Evolutionary conservation across 2,329 filamentous ascomycete genomes (phyloP).

Genomic region (Pestalotiopsis sp.): DNA sequence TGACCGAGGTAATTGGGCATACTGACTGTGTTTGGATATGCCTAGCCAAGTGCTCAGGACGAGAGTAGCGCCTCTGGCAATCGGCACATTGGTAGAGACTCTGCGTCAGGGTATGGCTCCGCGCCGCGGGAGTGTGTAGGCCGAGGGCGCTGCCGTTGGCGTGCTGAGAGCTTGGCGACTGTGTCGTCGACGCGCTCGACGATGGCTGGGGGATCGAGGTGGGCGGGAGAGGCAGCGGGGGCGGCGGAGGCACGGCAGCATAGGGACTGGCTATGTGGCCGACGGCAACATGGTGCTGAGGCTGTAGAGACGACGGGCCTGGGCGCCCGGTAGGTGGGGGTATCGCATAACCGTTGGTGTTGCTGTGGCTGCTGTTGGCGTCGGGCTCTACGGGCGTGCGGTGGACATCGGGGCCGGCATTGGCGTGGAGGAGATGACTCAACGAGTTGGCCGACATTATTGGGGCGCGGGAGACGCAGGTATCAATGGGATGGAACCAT

Average conservation of each 20-base stretch:
- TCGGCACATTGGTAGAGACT: conserved; percentile 54
- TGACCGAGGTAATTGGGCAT: not conserved
- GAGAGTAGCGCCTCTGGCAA: conserved; percentile 54
- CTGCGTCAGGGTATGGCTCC: conserved; percentile 24
- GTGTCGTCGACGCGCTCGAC: not conserved
- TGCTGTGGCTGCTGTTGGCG: not conserved
- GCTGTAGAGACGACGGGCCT: not conserved
- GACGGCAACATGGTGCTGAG: not conserved
- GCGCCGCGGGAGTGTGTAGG: conserved; percentile 17
- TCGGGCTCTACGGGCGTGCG: not conserved
- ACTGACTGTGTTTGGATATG: conserved; percentile 28
- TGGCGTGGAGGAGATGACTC: conserved; percentile 14
- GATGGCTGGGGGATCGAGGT: conserved; percentile 2
- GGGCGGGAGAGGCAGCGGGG: conserved; percentile 3
- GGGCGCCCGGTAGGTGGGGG: not conserved
- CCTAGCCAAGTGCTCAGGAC: conserved; percentile 54
- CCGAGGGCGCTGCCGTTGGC: not conserved
- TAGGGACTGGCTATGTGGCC: conserved; percentile 1
- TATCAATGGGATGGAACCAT: conserved; percentile 10
- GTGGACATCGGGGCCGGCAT: conserved; percentile 12
- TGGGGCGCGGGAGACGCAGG: conserved; percentile 7
- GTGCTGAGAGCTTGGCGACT: not conserved
- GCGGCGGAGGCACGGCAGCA: not conserved
- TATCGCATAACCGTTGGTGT: not conserved
- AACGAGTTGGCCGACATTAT: conserved; percentile 16